Conservation (phyloP, 192 early-diverging fungal species). For the Coemansia nantahalensis region DNA sequence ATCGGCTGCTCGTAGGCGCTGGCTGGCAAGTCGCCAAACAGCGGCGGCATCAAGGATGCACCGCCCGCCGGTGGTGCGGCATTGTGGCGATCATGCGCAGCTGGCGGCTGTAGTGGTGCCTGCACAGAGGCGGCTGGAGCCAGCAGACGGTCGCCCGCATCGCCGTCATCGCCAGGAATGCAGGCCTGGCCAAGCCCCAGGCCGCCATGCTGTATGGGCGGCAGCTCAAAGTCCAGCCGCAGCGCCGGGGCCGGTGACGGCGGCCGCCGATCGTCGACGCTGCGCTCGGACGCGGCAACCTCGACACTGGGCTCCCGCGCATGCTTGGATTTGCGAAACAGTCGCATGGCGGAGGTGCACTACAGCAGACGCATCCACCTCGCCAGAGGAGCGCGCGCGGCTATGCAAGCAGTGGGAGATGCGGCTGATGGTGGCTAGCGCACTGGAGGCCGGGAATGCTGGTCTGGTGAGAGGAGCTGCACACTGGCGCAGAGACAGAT, state of each 20-base stretch:
- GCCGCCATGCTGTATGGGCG: slow-evolving; percentile 9
- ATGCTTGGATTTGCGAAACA: slow-evolving; percentile 46
- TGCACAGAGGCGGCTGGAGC: too few species aligned
- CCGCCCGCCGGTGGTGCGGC: too few species aligned
- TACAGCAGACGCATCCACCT: not conserved
- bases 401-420: too few species aligned
- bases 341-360: slow-evolving; percentile 16
- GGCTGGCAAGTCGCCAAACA: not conserved
- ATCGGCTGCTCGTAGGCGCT: not conserved
- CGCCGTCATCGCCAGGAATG: not conserved
- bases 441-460: too few species aligned
- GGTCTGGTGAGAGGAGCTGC: too few species aligned
- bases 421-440: too few species aligned
- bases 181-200: slow-evolving; percentile 3
- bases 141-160: too few species aligned
- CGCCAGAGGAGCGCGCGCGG: not conserved
- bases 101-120: too few species aligned
- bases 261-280: slow-evolving; percentile 1
- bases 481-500: too few species aligned
- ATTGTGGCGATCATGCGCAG: too few species aligned
- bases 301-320: slow-evolving; percentile 6
- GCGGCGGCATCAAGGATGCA: not conserved
- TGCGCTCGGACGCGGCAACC: not conserved
- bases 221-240: slow-evolving; percentile 34
- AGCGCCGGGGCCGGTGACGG: slow-evolving; percentile 32